These are phyloP conservation scores for Amanita inopinata DNA, from an alignment of 768 basidiomycete genomes.

Conservation along the genomic window DNA sequence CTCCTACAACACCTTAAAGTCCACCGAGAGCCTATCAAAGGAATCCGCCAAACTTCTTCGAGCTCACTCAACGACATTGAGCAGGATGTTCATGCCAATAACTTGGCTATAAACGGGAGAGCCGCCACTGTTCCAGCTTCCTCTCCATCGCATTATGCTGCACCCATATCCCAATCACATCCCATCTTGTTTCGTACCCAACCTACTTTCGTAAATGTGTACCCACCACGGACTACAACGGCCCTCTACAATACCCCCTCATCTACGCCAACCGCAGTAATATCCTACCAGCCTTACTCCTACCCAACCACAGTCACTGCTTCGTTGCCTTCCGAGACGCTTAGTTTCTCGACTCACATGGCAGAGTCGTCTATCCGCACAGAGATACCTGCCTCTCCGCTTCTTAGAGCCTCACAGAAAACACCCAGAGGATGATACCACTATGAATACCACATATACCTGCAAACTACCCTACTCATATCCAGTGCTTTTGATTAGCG, in stretches of 20 bases:
- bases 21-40: conserved; percentile 32
- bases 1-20: conserved; percentile 71
- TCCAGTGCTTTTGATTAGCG: background rate
- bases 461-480: background rate
- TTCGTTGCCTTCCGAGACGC: conserved; percentile 15
- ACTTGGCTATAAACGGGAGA: background rate
- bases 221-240: background rate
- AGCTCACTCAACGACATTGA: conserved; percentile 1
- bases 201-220: background rate
- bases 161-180: too few species aligned
- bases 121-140: background rate
- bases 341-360: conserved; percentile 28
- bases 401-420: conserved; percentile 3
- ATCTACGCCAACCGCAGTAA: background rate
- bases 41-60: background rate
- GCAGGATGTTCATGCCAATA: background rate
- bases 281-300: background rate
- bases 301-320: background rate
- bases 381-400: conserved; percentile 26
- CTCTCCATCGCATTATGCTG: background rate
- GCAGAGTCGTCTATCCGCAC: conserved; percentile 36
- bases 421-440: conserved; percentile 1
- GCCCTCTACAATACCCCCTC: background rate
- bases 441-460: background rate
- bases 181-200: too few species aligned